Evolutionary conservation across 345 rosid species (phyloP).

Genomic region (Lumnitzera racemosa): DNA sequence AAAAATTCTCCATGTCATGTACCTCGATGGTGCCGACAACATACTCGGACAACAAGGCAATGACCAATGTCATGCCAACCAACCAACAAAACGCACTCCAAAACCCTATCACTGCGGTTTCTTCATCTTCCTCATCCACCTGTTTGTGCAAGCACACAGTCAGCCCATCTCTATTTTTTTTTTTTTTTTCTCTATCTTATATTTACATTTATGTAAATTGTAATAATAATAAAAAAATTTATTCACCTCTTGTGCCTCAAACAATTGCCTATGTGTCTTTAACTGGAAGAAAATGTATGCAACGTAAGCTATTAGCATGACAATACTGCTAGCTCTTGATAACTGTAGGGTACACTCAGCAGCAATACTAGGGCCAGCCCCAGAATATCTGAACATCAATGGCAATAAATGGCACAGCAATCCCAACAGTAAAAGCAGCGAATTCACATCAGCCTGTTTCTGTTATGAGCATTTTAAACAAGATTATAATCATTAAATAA

Average conservation of each 20-base stretch:
- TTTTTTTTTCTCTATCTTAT: too few relatives aligned
- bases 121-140: slow-evolving; percentile 47
- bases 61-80: slow-evolving; percentile 61
- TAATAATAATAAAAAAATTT: not conserved
- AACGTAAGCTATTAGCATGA: slow-evolving; percentile 70
- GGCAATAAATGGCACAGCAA: slow-evolving; percentile 77
- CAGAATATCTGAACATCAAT: slow-evolving; percentile 39
- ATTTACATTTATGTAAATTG: not conserved
- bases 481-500: not conserved
- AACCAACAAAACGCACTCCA: slow-evolving; percentile 80
- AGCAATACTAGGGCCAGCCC: slow-evolving; percentile 20
- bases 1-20: not conserved
- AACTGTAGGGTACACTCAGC: slow-evolving; percentile 35
- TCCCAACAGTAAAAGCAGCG: slow-evolving; percentile 59
- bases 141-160: not conserved
- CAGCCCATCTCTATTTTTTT: not conserved
- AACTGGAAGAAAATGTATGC: slow-evolving; percentile 85
- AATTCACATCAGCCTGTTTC: slow-evolving; percentile 86
- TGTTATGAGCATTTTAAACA: slow-evolving; percentile 5
- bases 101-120: slow-evolving; percentile 67
- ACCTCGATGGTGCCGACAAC: slow-evolving; percentile 93
- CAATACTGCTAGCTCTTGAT: slow-evolving; percentile 78
- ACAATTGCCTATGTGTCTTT: slow-evolving; percentile 58
- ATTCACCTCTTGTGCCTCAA: slow-evolving; percentile 49
- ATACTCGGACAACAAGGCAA: slow-evolving; percentile 77